These are phyloP conservation scores for Fusarium hainanense DNA, from an alignment of 2,329 filamentous ascomycete species.

Conservation along the genomic window DNA sequence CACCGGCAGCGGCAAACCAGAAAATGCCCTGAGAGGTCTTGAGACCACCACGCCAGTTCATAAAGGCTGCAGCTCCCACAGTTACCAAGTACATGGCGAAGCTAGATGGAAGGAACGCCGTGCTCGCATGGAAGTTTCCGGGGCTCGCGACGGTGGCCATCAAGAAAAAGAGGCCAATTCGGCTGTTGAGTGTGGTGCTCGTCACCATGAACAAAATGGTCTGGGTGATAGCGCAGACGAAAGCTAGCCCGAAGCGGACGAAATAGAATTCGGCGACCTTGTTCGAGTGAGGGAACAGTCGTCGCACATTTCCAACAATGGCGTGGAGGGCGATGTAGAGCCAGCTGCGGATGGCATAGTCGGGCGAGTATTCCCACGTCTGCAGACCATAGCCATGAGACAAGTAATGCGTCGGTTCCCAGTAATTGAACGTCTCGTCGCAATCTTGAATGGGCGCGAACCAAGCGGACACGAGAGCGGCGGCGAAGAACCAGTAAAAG, in stretches of 20 bases:
- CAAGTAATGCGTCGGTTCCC: conserved; percentile 96
- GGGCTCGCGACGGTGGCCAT: conserved; percentile 81
- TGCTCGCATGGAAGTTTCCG: conserved; percentile 92
- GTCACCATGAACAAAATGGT: conserved; percentile 83
- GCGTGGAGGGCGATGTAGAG: conserved; percentile 87
- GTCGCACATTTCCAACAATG: conserved; percentile 72
- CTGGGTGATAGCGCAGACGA: conserved; percentile 83
- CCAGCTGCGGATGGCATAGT: conserved; percentile 96
- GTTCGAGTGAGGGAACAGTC: conserved; percentile 69
- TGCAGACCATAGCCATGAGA: conserved; percentile 92
- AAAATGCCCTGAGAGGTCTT: conserved; percentile 86
- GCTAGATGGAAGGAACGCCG: conserved; percentile 89
- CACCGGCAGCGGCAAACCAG: conserved; percentile 87
- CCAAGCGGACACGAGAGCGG: conserved; percentile 79
- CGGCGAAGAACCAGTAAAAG: conserved; percentile 82
- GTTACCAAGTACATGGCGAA: conserved; percentile 97
- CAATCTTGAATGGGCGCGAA: conserved; percentile 96
- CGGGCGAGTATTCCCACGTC: conserved; percentile 98
- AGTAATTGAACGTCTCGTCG: conserved; percentile 99
- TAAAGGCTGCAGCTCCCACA: conserved; percentile 86
- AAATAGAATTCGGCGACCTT: conserved; percentile 87
- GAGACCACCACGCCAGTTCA: conserved; percentile 85
- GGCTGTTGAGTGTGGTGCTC: conserved; percentile 79
- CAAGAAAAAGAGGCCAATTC: conserved; percentile 87
- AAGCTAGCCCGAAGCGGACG: conserved; percentile 78